phyloP scores from a whole-genome alignment of 2,329 filamentous ascomycete genomes.

The Ascochyta clinopodiicola region DNA sequence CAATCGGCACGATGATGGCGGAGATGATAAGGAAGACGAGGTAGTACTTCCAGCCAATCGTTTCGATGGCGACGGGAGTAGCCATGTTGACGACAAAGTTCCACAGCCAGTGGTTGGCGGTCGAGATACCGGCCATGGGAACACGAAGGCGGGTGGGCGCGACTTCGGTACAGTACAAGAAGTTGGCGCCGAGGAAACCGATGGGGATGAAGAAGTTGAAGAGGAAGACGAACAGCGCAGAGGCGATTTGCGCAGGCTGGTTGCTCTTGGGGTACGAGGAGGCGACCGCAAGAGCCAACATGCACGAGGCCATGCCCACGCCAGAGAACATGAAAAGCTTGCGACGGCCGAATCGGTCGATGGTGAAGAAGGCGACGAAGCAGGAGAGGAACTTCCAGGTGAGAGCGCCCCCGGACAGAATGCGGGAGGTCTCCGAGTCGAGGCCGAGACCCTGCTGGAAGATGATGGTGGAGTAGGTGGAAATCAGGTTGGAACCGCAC shows the following conservation, averaged over 20 bases:
- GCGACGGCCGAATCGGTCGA: constrained; percentile 72
- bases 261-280: constrained; percentile 58
- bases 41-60: constrained; percentile 61
- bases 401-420: constrained; percentile 66
- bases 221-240: constrained; percentile 64
- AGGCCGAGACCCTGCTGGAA: constrained; percentile 52
- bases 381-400: constrained; percentile 64
- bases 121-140: constrained; percentile 63
- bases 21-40: constrained; percentile 58
- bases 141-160: constrained; percentile 60
- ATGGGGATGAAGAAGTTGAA: constrained; percentile 68
- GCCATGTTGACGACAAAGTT: constrained; percentile 39
- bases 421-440: constrained; percentile 60
- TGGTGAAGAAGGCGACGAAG: constrained; percentile 72
- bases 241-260: constrained; percentile 57
- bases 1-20: constrained; percentile 53
- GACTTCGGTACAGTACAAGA: constrained; percentile 66
- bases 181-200: constrained; percentile 65
- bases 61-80: constrained; percentile 53
- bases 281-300: constrained; percentile 61
- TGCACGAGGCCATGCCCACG: constrained; percentile 61
- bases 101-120: constrained; percentile 62
- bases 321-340: constrained; percentile 61
- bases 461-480: constrained; percentile 56
- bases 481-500: constrained; percentile 58